Evolutionary conservation across 345 rosid genomes (phyloP).

Genomic region (rapeseed (Brassica napus)): Da-Ae NC_063438.1:1109001-1109500

Average conservation of each 20-base stretch:
- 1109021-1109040: constrained; percentile 25
- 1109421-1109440: too few relatives aligned
- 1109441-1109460: background rate
- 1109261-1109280: background rate
- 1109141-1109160: background rate
- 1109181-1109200: background rate
- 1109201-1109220: constrained; percentile 22
- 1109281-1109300: background rate
- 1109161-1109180: constrained; percentile 6
- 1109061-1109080: constrained; percentile 29
- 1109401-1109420: too few relatives aligned
- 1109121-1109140: background rate
- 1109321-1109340: background rate
- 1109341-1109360: background rate
- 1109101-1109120: constrained; percentile 20
- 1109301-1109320: background rate
- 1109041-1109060: constrained; percentile 43
- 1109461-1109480: background rate
- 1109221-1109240: background rate
- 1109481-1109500: too few relatives aligned
- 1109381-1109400: too few relatives aligned
- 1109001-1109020: constrained; percentile 31
- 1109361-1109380: too few relatives aligned
- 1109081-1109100: constrained; percentile 32
- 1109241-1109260: background rate